A percentile compares a stretch with the other conserved stretches of the same genome.
phyloP scores from a whole-genome alignment of 1,284 basidiomycete species.

The Moesziomyces sp. region DNA sequence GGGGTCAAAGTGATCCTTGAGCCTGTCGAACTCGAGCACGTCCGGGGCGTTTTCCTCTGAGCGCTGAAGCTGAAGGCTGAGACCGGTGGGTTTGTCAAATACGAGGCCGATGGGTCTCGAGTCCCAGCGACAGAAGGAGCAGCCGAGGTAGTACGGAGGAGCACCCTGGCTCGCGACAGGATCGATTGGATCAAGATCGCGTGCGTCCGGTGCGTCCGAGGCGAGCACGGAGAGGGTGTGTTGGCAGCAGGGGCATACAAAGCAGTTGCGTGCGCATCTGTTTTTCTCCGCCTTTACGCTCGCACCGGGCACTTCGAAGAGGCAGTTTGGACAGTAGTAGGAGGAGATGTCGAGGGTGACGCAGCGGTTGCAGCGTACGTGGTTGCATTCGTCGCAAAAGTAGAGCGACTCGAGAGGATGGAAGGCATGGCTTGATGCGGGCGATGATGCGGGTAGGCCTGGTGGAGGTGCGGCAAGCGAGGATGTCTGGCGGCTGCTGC shows the following conservation, averaged over 20 bases:
- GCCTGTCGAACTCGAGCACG: constrained; percentile 46
- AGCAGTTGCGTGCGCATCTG: constrained; percentile 96
- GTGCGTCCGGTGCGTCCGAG: constrained; percentile 72
- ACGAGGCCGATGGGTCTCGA: constrained; percentile 87
- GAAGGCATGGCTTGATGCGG: constrained; percentile 43
- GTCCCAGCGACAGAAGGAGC: constrained; percentile 94
- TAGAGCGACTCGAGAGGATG: constrained; percentile 86
- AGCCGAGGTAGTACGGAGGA: constrained; percentile 89
- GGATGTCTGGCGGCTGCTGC: background rate
- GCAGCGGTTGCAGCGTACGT: constrained; percentile 89
- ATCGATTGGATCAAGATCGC: constrained; percentile 43
- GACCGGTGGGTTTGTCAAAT: constrained; percentile 94
- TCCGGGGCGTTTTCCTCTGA: constrained; percentile 48
- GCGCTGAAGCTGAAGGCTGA: constrained; percentile 70
- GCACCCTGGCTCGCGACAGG: constrained; percentile 73
- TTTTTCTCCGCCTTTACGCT: constrained; percentile 96
- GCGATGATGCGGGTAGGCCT: constrained; percentile 34
- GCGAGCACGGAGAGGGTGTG: constrained; percentile 88
- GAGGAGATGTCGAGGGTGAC: constrained; percentile 91
- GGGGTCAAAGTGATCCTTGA: constrained; percentile 56
- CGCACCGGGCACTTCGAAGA: constrained; percentile 98
- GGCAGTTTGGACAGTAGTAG: constrained; percentile 97
- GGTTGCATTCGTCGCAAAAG: constrained; percentile 99
- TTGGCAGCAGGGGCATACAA: constrained; percentile 90
- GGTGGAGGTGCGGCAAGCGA: constrained; percentile 23